A percentile compares a stretch with the other conserved stretches of the same genome.
These are phyloP conservation scores for Anethum foeniculum DNA, from an alignment of 140 eudicot species.

Conservation along the genomic window DNA sequence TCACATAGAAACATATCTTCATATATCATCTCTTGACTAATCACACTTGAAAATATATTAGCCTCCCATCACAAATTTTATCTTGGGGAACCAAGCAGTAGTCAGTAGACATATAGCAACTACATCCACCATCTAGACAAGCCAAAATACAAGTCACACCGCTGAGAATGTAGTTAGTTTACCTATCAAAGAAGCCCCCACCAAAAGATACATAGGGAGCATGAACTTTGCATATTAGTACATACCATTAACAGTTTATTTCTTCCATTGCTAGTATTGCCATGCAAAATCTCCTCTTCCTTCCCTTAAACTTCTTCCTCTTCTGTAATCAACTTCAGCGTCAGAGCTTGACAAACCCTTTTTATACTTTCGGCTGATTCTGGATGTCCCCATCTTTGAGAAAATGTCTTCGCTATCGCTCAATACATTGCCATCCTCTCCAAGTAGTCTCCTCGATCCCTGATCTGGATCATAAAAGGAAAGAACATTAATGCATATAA, in stretches of 20 bases:
- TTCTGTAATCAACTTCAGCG: constrained; percentile 85
- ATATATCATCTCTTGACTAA: constrained; percentile 10
- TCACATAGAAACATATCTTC: not conserved
- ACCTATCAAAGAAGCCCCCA: constrained; percentile 10
- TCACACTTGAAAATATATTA: constrained; percentile 14
- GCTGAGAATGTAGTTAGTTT: constrained; percentile 15
- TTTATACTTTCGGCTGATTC: constrained; percentile 41
- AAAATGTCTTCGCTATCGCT: constrained; percentile 73
- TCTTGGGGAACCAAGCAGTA: constrained; percentile 6
- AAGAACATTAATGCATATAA: not conserved
- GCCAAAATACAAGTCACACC: constrained; percentile 4
- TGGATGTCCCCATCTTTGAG: constrained; percentile 49
- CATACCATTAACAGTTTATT: not conserved
- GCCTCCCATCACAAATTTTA: constrained; percentile 10
- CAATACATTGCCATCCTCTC: constrained; percentile 31
- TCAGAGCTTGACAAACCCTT: constrained; percentile 70
- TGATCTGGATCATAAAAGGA: constrained; percentile 23
- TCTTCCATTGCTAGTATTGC: constrained; percentile 19
- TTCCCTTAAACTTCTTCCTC: constrained; percentile 84
- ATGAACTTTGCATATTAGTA: constrained; percentile 10
- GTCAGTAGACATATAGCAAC: not conserved
- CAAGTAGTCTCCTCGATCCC: constrained; percentile 19
- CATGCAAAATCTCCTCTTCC: constrained; percentile 46
- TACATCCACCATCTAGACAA: constrained; percentile 12
- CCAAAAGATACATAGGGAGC: not conserved